phyloP scores from a whole-genome alignment of 306 rosid genomes.

The Cucurbita ficifolia region DNA sequence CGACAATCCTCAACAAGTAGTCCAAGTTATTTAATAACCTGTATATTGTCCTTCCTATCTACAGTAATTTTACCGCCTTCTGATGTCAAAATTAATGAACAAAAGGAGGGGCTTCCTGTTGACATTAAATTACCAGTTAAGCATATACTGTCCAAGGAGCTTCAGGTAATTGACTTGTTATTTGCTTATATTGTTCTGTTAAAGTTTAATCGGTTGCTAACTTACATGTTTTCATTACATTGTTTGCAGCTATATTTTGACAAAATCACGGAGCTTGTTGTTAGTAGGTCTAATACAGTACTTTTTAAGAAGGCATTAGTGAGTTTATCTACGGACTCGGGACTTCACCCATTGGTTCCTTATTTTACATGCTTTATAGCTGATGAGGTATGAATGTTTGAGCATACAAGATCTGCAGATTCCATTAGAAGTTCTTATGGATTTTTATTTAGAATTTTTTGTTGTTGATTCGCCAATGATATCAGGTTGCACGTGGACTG shows the following conservation, averaged over 20 bases:
- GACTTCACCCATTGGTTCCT: conserved; percentile 94
- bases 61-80: conserved; percentile 42
- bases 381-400: conserved; percentile 52
- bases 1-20: background rate
- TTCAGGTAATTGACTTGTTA: conserved; percentile 40
- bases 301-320: conserved; percentile 58
- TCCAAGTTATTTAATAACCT: conserved; percentile 1
- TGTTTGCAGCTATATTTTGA: conserved; percentile 66
- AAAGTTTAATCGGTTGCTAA: background rate
- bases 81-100: conserved; percentile 49
- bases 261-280: conserved; percentile 55
- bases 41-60: conserved; percentile 9
- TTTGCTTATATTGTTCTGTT: background rate
- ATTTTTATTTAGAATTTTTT: background rate
- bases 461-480: conserved; percentile 6
- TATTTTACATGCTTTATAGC: conserved; percentile 74
- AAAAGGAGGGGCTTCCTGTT: conserved; percentile 45
- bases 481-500: conserved; percentile 67
- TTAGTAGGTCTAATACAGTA: conserved; percentile 43
- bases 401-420: background rate
- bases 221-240: conserved; percentile 11
- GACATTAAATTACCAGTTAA: conserved; percentile 78
- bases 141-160: conserved; percentile 74
- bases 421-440: background rate
- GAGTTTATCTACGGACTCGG: conserved; percentile 81